Conservation (phyloP, 768 basidiomycete genomes). For the Galerina marginata region DNA sequence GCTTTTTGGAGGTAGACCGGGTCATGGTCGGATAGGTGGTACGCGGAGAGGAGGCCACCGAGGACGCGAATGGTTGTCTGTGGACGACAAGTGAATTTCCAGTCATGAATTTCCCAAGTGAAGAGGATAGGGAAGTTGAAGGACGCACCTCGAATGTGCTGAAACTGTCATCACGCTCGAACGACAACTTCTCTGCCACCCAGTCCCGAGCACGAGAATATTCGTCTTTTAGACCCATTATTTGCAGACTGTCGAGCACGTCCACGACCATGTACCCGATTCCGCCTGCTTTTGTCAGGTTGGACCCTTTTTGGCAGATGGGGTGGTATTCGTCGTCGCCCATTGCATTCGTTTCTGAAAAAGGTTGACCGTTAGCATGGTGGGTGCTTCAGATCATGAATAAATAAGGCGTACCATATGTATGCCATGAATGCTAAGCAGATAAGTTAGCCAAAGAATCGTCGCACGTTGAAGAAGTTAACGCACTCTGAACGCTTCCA, state of each 20-base stretch:
- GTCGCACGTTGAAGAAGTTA: neutral
- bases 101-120: neutral
- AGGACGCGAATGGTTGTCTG: slow-evolving; percentile 93
- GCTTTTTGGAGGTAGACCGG: slow-evolving; percentile 77
- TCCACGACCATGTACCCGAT: slow-evolving; percentile 92
- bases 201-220: slow-evolving; percentile 79
- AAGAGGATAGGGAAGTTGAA: neutral
- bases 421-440: slow-evolving; percentile 79
- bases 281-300: slow-evolving; percentile 78
- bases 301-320: slow-evolving; percentile 71
- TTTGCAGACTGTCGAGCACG: slow-evolving; percentile 83
- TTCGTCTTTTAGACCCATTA: slow-evolving; percentile 85
- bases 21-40: slow-evolving; percentile 76
- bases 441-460: neutral
- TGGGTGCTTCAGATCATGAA: slow-evolving; percentile 4
- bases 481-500: slow-evolving; percentile 79
- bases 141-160: slow-evolving; percentile 88
- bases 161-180: slow-evolving; percentile 79
- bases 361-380: neutral
- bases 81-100: neutral
- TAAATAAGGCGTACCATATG: slow-evolving; percentile 64
- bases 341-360: slow-evolving; percentile 84
- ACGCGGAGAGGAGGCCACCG: slow-evolving; percentile 87
- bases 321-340: slow-evolving; percentile 94
- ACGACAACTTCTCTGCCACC: slow-evolving; percentile 70